Percentiles rank a stretch among this genome's conserved stretches.
Evolutionary conservation across 2,329 filamentous ascomycete species (phyloP).

Genomic region (Fusarium heterosporum): DNA sequence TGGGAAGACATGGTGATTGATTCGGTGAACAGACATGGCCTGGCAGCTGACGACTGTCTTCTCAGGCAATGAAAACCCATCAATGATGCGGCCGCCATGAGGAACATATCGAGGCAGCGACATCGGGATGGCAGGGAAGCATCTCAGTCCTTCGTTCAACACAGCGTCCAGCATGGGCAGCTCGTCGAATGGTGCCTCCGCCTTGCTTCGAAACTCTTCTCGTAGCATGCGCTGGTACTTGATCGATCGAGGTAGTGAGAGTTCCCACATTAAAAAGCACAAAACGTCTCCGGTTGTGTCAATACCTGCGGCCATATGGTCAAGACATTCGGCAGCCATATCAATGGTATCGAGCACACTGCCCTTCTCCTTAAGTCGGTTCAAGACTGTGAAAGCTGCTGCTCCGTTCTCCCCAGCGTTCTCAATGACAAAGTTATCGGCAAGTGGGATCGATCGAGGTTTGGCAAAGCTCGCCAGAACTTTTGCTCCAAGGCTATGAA

Average conservation of each 20-base stretch:
- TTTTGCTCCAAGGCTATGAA: slow-evolving; percentile 61
- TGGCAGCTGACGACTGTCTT: slow-evolving; percentile 70
- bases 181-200: slow-evolving; percentile 58
- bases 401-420: slow-evolving; percentile 60
- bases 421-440: slow-evolving; percentile 68
- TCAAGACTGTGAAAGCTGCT: slow-evolving; percentile 67
- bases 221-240: slow-evolving; percentile 64
- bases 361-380: slow-evolving; percentile 66
- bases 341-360: slow-evolving; percentile 62
- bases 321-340: slow-evolving; percentile 75
- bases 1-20: slow-evolving; percentile 76
- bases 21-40: slow-evolving; percentile 69
- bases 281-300: slow-evolving; percentile 77
- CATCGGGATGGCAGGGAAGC: slow-evolving; percentile 74
- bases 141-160: slow-evolving; percentile 70
- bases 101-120: slow-evolving; percentile 72
- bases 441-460: slow-evolving; percentile 68
- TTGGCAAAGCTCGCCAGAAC: slow-evolving; percentile 62
- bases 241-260: slow-evolving; percentile 69
- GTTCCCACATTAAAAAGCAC: slow-evolving; percentile 78
- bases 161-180: slow-evolving; percentile 72
- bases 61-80: slow-evolving; percentile 65
- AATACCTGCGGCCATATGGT: slow-evolving; percentile 78
- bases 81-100: slow-evolving; percentile 64
- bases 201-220: slow-evolving; percentile 61